Conservation (phyloP, 768 basidiomycete genomes). For the Rhizopogon vinicolor region DNA sequence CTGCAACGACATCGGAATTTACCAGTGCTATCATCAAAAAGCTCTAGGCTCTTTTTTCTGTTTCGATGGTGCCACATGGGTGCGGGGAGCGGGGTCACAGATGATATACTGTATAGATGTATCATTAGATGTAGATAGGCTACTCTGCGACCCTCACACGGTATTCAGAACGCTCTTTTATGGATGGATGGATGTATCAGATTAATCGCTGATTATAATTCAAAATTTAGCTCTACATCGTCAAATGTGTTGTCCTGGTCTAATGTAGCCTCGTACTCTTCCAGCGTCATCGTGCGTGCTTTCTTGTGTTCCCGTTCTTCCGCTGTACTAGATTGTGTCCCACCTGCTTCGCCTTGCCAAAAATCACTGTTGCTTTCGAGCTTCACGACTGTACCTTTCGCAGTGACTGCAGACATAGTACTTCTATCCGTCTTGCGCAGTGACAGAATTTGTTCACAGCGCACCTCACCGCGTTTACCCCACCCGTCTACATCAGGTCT, state of each 20-base stretch:
- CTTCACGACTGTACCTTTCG: slow-evolving; percentile 11
- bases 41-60: slow-evolving; percentile 37
- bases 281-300: slow-evolving; percentile 32
- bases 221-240: slow-evolving; percentile 32
- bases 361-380: slow-evolving; percentile 15
- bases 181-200: slow-evolving; percentile 17
- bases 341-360: not conserved
- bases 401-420: slow-evolving; percentile 3
- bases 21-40: slow-evolving; percentile 89
- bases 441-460: slow-evolving; percentile 62
- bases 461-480: slow-evolving; percentile 78
- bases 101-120: not conserved
- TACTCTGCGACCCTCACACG: not conserved
- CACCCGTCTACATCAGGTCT: slow-evolving; percentile 78
- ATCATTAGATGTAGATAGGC: not conserved
- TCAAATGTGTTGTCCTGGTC: slow-evolving; percentile 46
- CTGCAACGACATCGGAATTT: slow-evolving; percentile 91
- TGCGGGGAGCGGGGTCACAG: not conserved
- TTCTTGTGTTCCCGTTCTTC: slow-evolving; percentile 38
- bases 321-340: slow-evolving; percentile 6
- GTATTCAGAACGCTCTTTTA: slow-evolving; percentile 3
- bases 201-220: slow-evolving; percentile 10
- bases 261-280: slow-evolving; percentile 49
- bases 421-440: slow-evolving; percentile 36
- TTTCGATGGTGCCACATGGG: not conserved